Conservation (phyloP, 2,329 filamentous ascomycete genomes). For the Alternaria sp. region DNA sequence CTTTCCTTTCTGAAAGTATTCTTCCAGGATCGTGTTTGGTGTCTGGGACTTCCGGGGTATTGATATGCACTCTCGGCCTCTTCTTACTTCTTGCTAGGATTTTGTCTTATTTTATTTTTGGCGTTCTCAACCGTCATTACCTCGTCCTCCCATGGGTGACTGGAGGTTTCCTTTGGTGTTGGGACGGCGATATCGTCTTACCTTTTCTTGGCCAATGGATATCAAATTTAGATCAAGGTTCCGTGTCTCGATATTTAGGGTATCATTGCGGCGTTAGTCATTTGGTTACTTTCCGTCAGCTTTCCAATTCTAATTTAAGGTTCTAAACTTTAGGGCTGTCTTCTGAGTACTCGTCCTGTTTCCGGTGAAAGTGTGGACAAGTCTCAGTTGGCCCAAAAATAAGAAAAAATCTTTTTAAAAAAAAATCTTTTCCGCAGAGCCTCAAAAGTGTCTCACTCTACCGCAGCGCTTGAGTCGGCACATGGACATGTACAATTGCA, state of each 20-base stretch:
- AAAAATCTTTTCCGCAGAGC: background rate
- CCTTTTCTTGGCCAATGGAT: background rate
- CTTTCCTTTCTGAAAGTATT: background rate
- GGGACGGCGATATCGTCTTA: background rate
- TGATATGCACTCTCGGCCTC: background rate
- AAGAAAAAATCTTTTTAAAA: too few relatives aligned
- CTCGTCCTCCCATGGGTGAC: conserved; percentile 13
- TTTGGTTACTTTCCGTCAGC: background rate
- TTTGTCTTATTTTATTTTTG: background rate
- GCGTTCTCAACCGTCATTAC: conserved; percentile 1
- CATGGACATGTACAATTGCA: background rate
- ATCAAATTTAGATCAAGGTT: background rate
- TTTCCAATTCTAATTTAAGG: background rate
- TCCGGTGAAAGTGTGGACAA: background rate
- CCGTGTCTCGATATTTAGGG: background rate
- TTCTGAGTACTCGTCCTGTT: background rate
- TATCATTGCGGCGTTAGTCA: background rate
- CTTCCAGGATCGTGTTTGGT: background rate
- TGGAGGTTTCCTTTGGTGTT: conserved; percentile 7
- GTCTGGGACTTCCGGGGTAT: background rate
- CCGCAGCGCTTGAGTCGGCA: conserved; percentile 1
- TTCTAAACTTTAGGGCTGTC: background rate
- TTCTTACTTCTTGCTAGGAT: conserved; percentile 2
- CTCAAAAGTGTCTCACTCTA: background rate
- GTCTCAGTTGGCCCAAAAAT: background rate